Evolutionary conservation across 768 basidiomycete species (phyloP), one percentile per base, ranked within the genome.

Genomic region (Lentinus brumalis): DNA sequence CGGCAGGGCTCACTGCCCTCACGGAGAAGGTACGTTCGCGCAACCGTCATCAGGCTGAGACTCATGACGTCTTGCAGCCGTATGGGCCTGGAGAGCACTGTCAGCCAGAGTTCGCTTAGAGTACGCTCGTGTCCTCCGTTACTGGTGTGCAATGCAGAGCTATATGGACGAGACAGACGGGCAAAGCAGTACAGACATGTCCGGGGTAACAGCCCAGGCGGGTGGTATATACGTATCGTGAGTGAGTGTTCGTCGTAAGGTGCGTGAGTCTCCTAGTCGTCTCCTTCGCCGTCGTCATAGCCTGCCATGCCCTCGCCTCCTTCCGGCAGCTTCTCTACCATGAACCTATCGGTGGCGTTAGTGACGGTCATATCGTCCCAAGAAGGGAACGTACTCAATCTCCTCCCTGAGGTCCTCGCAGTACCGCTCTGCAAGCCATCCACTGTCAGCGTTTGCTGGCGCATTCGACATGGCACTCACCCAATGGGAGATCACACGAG

Each of bases 41-140:
- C 26, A 46, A 54, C 57, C 12, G 6, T 57, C 40, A 26, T 30
- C 32, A 32, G 60, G 59, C 54, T 68, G 51, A 62, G 29, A 50
- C 6, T 26, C 30, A 4, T 51, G n/a, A 12, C 38, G 14, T 26
- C 16, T 52, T 50, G n/a, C 60, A 97, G 92, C 96, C 95, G 35
- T 95, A 94, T 67, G 95, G 96, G 59, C 96, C 95, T 40, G 95
- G 95, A 68, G 91, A 95, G 72, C 86, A 86, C 71, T 97, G 95
- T 75, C 77, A 75, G 65, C 87, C 89, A 31, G 95, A 97, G 71
- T 97, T 97, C 74, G 61, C 61, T 18, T 73, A 70, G 68, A 71
- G 31, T 50, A 58, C 44, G 30, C 18, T 3, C 16, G 45, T 14
- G 4, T 32, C 18, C 8, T 46, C 18, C 6, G 14, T 35, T 18